phyloP scores from a whole-genome alignment of 108 stramenopile genomes.

The Chaetoceros tenuissimus region DNA sequence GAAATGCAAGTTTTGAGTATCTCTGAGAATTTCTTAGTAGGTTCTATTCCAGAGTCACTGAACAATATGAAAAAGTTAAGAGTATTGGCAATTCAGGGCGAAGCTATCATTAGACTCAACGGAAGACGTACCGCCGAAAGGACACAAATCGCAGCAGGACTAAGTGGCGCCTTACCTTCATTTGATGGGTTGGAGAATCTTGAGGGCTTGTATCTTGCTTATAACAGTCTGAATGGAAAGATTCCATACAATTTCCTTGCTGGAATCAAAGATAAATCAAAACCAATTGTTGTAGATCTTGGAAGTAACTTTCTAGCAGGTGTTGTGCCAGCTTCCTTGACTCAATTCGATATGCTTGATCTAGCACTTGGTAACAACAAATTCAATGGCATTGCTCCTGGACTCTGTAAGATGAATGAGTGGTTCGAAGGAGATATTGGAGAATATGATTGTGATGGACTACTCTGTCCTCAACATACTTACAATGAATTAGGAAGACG shows the following conservation, averaged over 20 bases:
- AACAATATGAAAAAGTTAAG: slow-evolving; percentile 25
- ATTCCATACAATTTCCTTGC: slow-evolving; percentile 29
- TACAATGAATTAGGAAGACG: slow-evolving; percentile 56
- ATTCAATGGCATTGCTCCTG: slow-evolving; percentile 19
- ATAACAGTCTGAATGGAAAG: slow-evolving; percentile 29
- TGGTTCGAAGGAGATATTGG: slow-evolving; percentile 52
- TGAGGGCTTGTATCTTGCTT: slow-evolving; percentile 25
- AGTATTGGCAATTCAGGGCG: slow-evolving; percentile 25
- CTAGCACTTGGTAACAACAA: not conserved
- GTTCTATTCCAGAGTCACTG: slow-evolving; percentile 27
- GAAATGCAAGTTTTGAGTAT: slow-evolving; percentile 30
- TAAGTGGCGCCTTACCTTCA: slow-evolving; percentile 28
- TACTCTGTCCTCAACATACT: slow-evolving; percentile 66
- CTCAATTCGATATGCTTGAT: slow-evolving; percentile 22
- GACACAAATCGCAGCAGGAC: slow-evolving; percentile 4
- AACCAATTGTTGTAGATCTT: slow-evolving; percentile 28
- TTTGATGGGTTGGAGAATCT: slow-evolving; percentile 24
- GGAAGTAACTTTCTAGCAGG: slow-evolving; percentile 27
- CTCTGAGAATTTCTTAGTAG: slow-evolving; percentile 31
- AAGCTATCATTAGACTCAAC: slow-evolving; percentile 13
- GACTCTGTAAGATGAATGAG: slow-evolving; percentile 23
- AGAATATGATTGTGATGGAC: slow-evolving; percentile 59
- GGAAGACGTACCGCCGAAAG: not conserved
- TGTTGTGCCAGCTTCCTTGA: slow-evolving; percentile 21
- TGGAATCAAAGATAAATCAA: slow-evolving; percentile 22